Evolutionary conservation across 2,329 filamentous ascomycete genomes (phyloP).

Genomic region (Claviceps pazoutovae): DNA sequence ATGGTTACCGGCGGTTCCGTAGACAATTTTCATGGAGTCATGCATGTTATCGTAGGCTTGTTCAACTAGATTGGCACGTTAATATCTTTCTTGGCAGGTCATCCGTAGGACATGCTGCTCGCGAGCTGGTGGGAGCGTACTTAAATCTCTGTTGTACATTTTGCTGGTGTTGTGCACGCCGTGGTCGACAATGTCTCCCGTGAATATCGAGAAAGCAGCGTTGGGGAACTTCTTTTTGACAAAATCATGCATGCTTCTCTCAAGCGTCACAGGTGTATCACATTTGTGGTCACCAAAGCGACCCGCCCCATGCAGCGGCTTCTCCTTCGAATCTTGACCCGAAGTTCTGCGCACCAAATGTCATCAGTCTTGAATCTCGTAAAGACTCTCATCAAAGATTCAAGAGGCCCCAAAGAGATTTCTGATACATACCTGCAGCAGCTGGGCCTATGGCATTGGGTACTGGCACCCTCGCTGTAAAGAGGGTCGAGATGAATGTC

Average conservation of each 20-base stretch:
- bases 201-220: slow-evolving; percentile 40
- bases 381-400: neutral
- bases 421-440: slow-evolving; percentile 33
- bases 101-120: no score
- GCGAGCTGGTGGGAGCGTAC: slow-evolving; percentile 8
- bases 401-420: no score
- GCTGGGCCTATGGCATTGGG: slow-evolving; percentile 42
- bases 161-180: slow-evolving; percentile 29
- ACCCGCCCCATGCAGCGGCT: slow-evolving; percentile 31
- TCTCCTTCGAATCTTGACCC: slow-evolving; percentile 28
- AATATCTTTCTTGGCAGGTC: neutral
- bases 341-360: slow-evolving; percentile 29
- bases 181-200: slow-evolving; percentile 42
- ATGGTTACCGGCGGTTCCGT: slow-evolving; percentile 42
- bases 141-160: slow-evolving; percentile 16
- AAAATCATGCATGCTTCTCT: slow-evolving; percentile 39
- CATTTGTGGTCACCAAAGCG: slow-evolving; percentile 37
- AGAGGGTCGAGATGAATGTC: slow-evolving; percentile 44
- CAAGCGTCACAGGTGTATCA: slow-evolving; percentile 34
- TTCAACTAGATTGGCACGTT: slow-evolving; percentile 19
- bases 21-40: slow-evolving; percentile 28
- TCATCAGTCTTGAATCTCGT: neutral
- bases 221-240: slow-evolving; percentile 31
- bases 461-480: slow-evolving; percentile 37
- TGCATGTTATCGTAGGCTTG: slow-evolving; percentile 34